Conservation (phyloP, 108 stramenopile genomes). For the Stephanodiscus minutulus region DNA sequence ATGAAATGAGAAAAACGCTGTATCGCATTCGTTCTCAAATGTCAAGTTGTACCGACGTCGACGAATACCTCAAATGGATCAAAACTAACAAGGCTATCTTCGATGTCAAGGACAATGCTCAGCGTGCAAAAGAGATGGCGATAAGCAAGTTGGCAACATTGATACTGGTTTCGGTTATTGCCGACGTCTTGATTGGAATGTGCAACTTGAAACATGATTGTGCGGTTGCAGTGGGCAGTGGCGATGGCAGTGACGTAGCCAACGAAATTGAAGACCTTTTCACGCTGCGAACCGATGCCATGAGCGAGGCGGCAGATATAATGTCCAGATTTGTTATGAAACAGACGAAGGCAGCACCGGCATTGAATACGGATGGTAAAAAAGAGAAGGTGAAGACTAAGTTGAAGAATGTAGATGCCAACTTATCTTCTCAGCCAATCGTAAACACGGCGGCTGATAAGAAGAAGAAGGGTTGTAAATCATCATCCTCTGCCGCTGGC, state of each 20-base stretch:
- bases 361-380: conserved; percentile 1
- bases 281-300: conserved; percentile 35
- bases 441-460: conserved; percentile 8
- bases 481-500: conserved; percentile 1
- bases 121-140: conserved; percentile 35
- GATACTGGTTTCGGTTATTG: conserved; percentile 21
- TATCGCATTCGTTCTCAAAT: conserved; percentile 28
- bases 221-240: conserved; percentile 6
- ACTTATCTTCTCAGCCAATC: conserved; percentile 10
- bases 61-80: conserved; percentile 34
- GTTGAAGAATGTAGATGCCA: conserved; percentile 36
- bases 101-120: conserved; percentile 26
- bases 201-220: conserved; percentile 15
- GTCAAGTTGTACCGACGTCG: conserved; percentile 30
- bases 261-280: conserved; percentile 42
- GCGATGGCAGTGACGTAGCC: neutral
- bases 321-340: conserved; percentile 33
- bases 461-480: conserved; percentile 11
- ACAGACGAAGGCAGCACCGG: neutral
- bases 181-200: conserved; percentile 29
- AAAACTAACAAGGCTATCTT: conserved; percentile 31
- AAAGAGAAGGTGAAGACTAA: conserved; percentile 35
- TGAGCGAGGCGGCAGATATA: conserved; percentile 33
- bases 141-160: conserved; percentile 33
- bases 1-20: conserved; percentile 26